Evolutionary conservation across 306 rosid species (phyloP).

Genomic region (Malus sylvestris): DNA sequence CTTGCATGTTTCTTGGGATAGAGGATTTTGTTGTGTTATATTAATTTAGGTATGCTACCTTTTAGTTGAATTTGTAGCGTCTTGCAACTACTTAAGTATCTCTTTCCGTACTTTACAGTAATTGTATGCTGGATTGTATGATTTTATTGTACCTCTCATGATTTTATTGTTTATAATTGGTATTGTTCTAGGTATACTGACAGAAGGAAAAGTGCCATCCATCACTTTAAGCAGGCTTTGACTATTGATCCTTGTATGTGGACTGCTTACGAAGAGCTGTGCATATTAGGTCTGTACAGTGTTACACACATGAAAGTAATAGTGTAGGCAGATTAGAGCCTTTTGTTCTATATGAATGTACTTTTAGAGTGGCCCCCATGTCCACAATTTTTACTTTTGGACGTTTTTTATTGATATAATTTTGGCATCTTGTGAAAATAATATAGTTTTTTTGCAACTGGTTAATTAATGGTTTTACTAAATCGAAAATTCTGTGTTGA

Average conservation of each 20-base stretch:
- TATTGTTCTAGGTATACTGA: slow-evolving; percentile 50
- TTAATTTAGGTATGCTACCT: background rate
- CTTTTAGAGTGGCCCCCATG: background rate
- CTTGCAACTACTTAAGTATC: background rate
- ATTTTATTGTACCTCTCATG: background rate
- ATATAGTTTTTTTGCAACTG: background rate
- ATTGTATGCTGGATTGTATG: background rate
- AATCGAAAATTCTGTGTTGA: background rate
- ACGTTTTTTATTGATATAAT: background rate
- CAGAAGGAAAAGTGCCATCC: slow-evolving; percentile 47
- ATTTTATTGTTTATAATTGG: background rate
- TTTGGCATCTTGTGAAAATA: background rate
- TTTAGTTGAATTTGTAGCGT: background rate
- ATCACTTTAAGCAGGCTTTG: slow-evolving; percentile 52
- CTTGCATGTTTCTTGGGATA: background rate
- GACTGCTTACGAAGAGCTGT: slow-evolving; percentile 91
- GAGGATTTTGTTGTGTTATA: background rate
- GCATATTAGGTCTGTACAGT: slow-evolving; percentile 69
- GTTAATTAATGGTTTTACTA: background rate
- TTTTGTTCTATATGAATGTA: background rate
- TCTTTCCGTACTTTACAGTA: background rate
- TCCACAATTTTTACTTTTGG: background rate
- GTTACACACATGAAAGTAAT: slow-evolving; percentile 8
- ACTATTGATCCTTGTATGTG: slow-evolving; percentile 51
- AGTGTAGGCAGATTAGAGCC: background rate